phyloP scores from a whole-genome alignment of 257 asterid species.

The Cinchona pubescens region DNA sequence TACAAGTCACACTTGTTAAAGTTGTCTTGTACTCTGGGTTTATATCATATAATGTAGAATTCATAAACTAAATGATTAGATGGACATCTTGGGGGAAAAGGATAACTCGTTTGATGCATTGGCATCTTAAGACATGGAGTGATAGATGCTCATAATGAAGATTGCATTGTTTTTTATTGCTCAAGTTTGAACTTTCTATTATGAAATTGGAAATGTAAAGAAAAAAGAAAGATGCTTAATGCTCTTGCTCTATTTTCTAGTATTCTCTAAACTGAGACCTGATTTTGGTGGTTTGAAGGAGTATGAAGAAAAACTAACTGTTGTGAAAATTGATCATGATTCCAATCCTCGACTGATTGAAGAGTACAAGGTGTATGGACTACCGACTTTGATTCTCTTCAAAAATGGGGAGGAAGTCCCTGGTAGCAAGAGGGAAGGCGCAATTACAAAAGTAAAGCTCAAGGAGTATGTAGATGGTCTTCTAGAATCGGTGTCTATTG shows the following conservation, averaged over 20 bases:
- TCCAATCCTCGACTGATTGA: constrained; percentile 71
- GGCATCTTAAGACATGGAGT: too few relatives aligned
- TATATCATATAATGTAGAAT: too few relatives aligned
- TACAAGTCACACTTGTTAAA: too few relatives aligned
- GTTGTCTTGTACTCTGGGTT: too few relatives aligned
- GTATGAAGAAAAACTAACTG: constrained; percentile 60
- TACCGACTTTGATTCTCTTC: constrained; percentile 73
- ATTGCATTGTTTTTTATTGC: too few relatives aligned
- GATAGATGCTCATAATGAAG: too few relatives aligned
- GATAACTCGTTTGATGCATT: too few relatives aligned
- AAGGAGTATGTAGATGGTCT: constrained; percentile 58
- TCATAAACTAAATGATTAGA: too few relatives aligned
- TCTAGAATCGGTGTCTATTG: constrained; percentile 46
- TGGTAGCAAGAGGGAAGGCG: constrained; percentile 80
- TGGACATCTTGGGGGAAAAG: too few relatives aligned
- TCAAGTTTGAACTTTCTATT: background rate
- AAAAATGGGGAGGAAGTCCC: constrained; percentile 72
- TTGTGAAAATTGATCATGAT: constrained; percentile 82
- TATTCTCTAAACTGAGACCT: constrained; percentile 2
- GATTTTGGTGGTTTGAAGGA: constrained; percentile 34
- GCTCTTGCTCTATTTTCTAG: background rate
- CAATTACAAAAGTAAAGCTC: constrained; percentile 70
- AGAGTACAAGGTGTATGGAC: constrained; percentile 79
- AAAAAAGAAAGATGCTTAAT: background rate
- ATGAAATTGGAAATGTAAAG: background rate